Evolutionary conservation across 1,284 basidiomycete species (phyloP).

Genomic region (Xerocomus cyaneibrunnescens): DNA sequence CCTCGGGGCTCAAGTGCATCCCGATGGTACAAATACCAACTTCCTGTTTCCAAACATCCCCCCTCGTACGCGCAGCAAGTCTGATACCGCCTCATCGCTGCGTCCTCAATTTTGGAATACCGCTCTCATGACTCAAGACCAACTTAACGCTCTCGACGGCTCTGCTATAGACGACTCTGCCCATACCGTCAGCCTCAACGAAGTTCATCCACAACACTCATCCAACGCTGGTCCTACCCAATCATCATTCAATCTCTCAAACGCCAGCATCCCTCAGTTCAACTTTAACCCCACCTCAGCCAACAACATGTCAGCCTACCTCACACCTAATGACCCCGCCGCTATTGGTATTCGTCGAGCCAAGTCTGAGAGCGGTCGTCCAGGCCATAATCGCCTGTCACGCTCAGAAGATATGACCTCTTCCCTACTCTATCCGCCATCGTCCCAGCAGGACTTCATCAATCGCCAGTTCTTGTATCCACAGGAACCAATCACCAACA

Average conservation of each 20-base stretch:
- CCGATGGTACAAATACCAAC: constrained; percentile 39
- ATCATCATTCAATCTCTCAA: constrained; percentile 26
- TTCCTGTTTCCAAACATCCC: constrained; percentile 37
- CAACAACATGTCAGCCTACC: constrained; percentile 38
- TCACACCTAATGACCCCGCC: constrained; percentile 42
- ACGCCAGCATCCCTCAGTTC: constrained; percentile 27
- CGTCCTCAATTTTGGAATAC: constrained; percentile 54
- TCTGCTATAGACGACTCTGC: constrained; percentile 37
- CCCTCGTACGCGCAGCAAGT: constrained; percentile 55
- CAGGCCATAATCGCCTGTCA: constrained; percentile 46
- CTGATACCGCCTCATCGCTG: constrained; percentile 53
- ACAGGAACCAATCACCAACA: constrained; percentile 39
- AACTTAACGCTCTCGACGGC: constrained; percentile 31
- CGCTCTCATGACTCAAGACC: constrained; percentile 34
- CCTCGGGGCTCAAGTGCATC: constrained; percentile 32
- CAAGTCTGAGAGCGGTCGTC: constrained; percentile 51
- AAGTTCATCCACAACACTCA: constrained; percentile 38
- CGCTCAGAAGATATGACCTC: constrained; percentile 53
- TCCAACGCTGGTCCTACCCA: constrained; percentile 23
- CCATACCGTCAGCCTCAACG: constrained; percentile 48
- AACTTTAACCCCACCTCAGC: constrained; percentile 26
- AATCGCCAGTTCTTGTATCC: constrained; percentile 47
- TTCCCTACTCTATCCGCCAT: constrained; percentile 41
- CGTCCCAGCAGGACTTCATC: constrained; percentile 46
- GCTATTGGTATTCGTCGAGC: constrained; percentile 42